Base-by-base conservation (phyloP, 2,329 filamentous ascomycete genomes). In the Colletotrichum sp. region DNA sequence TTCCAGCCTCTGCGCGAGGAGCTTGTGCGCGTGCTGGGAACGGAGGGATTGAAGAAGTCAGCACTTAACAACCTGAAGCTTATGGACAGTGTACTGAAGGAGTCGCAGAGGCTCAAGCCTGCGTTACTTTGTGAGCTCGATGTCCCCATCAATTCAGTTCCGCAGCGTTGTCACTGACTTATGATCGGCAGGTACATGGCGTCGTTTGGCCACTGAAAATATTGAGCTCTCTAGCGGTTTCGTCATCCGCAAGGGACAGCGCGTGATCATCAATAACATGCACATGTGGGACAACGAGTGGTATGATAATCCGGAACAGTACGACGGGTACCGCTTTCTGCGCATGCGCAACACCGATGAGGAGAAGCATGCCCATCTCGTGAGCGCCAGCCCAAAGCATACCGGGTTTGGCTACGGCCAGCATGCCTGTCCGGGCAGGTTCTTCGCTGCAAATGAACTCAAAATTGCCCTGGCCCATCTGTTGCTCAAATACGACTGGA, bases 401-500 rank as follows among this genome's bases (percentile, higher is more conserved):
- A 43, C 38, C 8, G 38, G 8, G 8, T 43, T 43, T n/a, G 38
- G 38, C 3, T 43, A 43, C 3, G 38, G 38, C 9, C 38, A 43
- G 38, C 38, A 43, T 10, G 38, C 38, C 8, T 43, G 18, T 3
- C 16, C 38, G n/a, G 38, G 38, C 38, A 43, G 38, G 5, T n/a
- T 43, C 18, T 43, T 43, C 18, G 38, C 38, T 43, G 38, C 38
- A 8, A 43, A n/a, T n/a, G 38, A 43, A 43, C 38, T 43, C 38
- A 43, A 43, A 43, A n/a, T 43, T n/a, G 38, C 38, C 38, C 5
- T 43, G 38, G 38, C 38, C 38, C 38, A 43, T n/a, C 15, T 85
- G 4, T 43, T 85, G 32, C 70, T 80, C 64, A 81, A 81, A 71
- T 85, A 83, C 75, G 83, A 84, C 43, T 78, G 75, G 77, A 76